Conservation (phyloP, 2,329 filamentous ascomycete species). For the Cucurbitaria berberidis region DNA sequence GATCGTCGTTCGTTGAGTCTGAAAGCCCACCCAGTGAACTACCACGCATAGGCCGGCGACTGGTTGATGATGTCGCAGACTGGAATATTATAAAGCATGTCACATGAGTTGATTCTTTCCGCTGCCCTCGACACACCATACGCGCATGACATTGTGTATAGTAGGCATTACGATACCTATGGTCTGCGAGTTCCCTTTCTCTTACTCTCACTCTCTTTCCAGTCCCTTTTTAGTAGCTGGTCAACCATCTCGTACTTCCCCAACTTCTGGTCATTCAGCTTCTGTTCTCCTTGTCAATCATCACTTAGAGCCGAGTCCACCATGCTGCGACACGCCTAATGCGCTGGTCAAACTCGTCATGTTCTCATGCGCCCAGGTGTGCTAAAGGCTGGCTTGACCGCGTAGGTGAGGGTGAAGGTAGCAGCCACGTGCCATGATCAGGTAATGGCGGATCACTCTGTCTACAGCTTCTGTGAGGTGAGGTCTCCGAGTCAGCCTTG, state of each 20-base stretch:
- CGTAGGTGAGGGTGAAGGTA: background rate
- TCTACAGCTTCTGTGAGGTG: background rate
- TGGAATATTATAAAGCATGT: too few species aligned
- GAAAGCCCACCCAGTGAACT: background rate
- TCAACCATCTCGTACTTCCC: background rate
- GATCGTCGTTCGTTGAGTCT: background rate
- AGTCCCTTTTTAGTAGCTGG: background rate
- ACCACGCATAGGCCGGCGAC: background rate
- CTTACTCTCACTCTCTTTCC: background rate
- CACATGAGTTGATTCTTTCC: too few species aligned
- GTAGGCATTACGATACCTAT: background rate
- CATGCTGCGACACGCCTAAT: too few species aligned
- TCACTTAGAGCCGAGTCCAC: too few species aligned
- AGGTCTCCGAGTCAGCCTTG: background rate
- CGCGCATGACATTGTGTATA: background rate
- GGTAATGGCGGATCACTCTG: background rate
- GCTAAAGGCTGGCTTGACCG: too few species aligned
- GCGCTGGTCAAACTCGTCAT: background rate
- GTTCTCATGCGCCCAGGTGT: background rate
- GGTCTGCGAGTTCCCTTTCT: background rate
- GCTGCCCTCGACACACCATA: background rate
- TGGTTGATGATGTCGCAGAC: too few species aligned
- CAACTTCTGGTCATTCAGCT: too few species aligned
- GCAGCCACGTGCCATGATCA: too few species aligned
- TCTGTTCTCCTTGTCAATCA: too few species aligned